Evolutionary conservation across 2,329 filamentous ascomycete genomes (phyloP).

Genomic region (Pestalotiopsis sp.): DNA sequence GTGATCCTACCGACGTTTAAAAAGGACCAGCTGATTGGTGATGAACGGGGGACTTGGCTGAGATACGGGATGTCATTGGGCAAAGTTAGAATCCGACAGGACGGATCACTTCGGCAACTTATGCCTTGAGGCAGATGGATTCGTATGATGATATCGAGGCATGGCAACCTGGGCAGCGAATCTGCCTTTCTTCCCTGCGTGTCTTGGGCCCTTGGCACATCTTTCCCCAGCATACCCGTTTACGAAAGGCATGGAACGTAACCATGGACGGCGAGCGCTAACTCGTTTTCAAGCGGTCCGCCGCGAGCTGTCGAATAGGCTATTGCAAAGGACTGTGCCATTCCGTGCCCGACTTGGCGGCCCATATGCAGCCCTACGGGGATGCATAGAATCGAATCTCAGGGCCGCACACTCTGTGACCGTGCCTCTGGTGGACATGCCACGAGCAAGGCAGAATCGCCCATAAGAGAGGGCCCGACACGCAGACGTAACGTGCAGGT

Average conservation of each 20-base stretch:
- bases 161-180: neutral
- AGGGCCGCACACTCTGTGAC: neutral
- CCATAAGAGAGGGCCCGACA: neutral
- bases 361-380: slow-evolving; percentile 9
- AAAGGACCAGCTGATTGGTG: neutral
- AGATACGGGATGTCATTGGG: neutral
- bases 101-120: neutral
- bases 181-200: neutral
- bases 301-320: neutral
- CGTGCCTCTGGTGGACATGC: neutral
- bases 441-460: neutral
- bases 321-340: neutral
- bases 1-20: neutral
- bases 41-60: neutral
- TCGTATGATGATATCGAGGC: neutral
- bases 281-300: neutral
- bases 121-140: neutral
- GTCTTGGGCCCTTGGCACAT: neutral
- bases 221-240: neutral
- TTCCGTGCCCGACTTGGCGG: neutral
- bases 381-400: neutral
- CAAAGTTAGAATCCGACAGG: neutral
- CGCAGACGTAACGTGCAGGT: neutral
- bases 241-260: neutral
- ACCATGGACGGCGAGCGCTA: neutral